Base-by-base conservation (phyloP, 441 rosid species). In the Gossypium schwendimanii region DNA sequence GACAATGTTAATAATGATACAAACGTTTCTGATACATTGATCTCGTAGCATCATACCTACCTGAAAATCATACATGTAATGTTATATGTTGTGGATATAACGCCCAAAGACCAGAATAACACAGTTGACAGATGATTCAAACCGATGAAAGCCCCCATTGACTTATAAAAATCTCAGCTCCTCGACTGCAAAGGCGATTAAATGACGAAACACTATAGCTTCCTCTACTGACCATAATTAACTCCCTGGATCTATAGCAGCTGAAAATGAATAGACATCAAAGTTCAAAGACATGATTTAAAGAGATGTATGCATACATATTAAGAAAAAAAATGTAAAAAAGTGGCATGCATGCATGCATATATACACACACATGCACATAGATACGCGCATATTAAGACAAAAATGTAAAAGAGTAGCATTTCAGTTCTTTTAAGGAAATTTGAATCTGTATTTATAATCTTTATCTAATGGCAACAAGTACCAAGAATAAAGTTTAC, bases 401-500 rank as follows among this genome's bases (percentile, higher is more conserved):
- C 8, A 33, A 50, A 12, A 74, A 50, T 57, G 24, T 33, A 47
- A 73, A 59, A 49, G 18, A 63, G 71, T 60, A 28, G 64, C 18
- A 60, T 7, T 59, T 31, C 63, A 20, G 14, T 54, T 54, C 18
- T 8, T 15, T 50, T 21, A n/a, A 18, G 39, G 74, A 75, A 54
- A 57, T 55, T 63, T 57, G 50, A 71, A 47, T 6, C 53, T 47
- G 53, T 31, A 58, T 69, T 28, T 28, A 28, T 28, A 28, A 28
- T 28, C 5, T 28, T 28, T 28, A 73, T 69, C 71, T 68, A 79
- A 65, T 26, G 71, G 52, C 65, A 64, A 74, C 49, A 63, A 64
- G 60, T 70, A 75, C 75, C 74, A 69, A 71, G 41, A 17, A 50
- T 70, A 23, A 55, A 72, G 72, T 83, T 84, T 76, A 82, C 82